Evolutionary conservation across 352 stramenopile genomes (phyloP).

Genomic region (Pythium angustatum): DNA sequence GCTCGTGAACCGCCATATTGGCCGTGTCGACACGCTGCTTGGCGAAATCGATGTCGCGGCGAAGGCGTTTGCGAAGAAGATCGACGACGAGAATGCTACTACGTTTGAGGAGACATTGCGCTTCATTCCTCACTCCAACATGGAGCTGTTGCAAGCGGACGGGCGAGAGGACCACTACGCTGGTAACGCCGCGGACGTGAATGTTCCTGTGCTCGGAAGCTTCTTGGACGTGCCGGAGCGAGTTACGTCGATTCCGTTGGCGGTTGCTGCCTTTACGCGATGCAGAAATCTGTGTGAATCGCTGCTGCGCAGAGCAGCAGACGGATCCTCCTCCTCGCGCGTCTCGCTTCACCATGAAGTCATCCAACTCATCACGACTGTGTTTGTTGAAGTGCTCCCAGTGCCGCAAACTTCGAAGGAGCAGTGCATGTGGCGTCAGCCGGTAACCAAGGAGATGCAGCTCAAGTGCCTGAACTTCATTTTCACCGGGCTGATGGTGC

Average conservation of each 20-base stretch:
- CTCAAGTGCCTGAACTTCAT: conserved; percentile 75
- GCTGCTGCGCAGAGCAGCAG: conserved; percentile 73
- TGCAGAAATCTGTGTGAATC: conserved; percentile 79
- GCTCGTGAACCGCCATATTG: conserved; percentile 60
- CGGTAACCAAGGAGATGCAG: conserved; percentile 77
- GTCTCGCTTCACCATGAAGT: conserved; percentile 88
- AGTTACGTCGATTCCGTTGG: conserved; percentile 72
- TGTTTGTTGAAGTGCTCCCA: conserved; percentile 84
- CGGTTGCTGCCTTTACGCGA: conserved; percentile 78
- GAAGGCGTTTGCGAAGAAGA: conserved; percentile 4
- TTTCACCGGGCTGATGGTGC: conserved; percentile 76
- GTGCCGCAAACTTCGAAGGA: conserved; percentile 45
- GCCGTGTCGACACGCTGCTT: conserved; percentile 47
- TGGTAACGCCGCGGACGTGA: conserved; percentile 67
- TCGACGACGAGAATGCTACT: conserved; percentile 2
- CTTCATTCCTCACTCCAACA: conserved; percentile 62
- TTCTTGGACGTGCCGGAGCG: conserved; percentile 85
- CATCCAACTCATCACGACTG: conserved; percentile 79
- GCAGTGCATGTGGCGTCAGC: conserved; percentile 73
- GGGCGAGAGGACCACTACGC: conserved; percentile 75
- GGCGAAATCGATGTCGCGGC: conserved; percentile 29
- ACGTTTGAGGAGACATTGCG: conserved; percentile 37
- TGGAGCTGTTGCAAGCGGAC: conserved; percentile 54
- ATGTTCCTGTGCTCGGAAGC: conserved; percentile 67
- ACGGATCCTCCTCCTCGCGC: conserved; percentile 89